Conservation (phyloP, 108 stramenopile genomes). For the Cyclostephanos invisitatus region DNA sequence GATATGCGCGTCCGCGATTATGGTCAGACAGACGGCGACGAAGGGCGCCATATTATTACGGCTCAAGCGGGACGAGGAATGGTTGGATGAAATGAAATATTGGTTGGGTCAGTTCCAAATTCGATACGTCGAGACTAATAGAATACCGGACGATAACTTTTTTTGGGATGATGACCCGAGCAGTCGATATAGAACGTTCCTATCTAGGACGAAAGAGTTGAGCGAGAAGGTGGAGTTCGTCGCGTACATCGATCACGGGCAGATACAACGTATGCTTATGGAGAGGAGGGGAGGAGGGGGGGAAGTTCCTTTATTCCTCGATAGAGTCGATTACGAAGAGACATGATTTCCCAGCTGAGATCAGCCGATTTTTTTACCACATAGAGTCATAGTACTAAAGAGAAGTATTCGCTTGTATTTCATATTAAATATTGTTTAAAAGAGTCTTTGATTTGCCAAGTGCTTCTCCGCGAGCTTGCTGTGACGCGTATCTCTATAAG, state of each 20-base stretch:
- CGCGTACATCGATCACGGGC: slow-evolving; percentile 31
- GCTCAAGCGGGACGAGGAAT: slow-evolving; percentile 72
- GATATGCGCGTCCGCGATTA: slow-evolving; percentile 70
- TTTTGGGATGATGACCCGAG: slow-evolving; percentile 57
- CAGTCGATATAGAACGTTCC: slow-evolving; percentile 49
- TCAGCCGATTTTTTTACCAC: neutral
- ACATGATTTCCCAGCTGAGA: neutral
- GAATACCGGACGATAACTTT: slow-evolving; percentile 67
- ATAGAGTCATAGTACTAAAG: neutral
- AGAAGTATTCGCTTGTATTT: too few species aligned
- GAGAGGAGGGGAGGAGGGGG: slow-evolving; percentile 17
- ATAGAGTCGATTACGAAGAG: slow-evolving; percentile 17
- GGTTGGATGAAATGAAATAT: slow-evolving; percentile 85
- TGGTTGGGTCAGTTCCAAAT: slow-evolving; percentile 67
- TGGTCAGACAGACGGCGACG: slow-evolving; percentile 85
- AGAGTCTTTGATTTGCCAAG: slow-evolving; percentile 36
- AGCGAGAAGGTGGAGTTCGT: slow-evolving; percentile 52
- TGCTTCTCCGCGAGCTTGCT: slow-evolving; percentile 55
- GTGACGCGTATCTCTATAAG: slow-evolving; percentile 60
- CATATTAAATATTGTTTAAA: slow-evolving; percentile 4
- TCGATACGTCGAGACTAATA: slow-evolving; percentile 52
- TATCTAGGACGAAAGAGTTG: slow-evolving; percentile 49
- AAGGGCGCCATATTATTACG: slow-evolving; percentile 77
- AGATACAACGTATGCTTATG: slow-evolving; percentile 44
- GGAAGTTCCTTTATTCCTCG: slow-evolving; percentile 44